phyloP scores from a whole-genome alignment of 352 stramenopile genomes.

The Globisporangium mamillatum region DNA sequence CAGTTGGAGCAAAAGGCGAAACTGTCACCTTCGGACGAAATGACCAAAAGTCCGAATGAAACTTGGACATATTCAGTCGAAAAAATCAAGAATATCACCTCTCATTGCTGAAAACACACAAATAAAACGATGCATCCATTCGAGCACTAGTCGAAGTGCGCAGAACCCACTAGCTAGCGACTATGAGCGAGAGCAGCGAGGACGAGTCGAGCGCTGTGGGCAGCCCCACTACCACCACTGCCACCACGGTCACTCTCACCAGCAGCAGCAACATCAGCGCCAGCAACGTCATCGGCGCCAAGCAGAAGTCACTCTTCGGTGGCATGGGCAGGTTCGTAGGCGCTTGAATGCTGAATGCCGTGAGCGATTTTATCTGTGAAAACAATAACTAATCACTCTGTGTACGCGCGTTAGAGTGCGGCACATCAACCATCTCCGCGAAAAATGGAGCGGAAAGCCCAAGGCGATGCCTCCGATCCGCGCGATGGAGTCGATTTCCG shows the following conservation, averaged over 20 bases:
- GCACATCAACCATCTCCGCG: slow-evolving; percentile 49
- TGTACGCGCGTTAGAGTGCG: slow-evolving; percentile 30
- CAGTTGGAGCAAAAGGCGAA: too few relatives aligned
- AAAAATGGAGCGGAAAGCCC: slow-evolving; percentile 40
- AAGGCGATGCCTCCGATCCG: slow-evolving; percentile 15
- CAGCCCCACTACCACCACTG: background rate
- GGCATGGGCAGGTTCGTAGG: slow-evolving; percentile 33
- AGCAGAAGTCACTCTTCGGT: slow-evolving; percentile 48
- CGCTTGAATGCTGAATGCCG: background rate
- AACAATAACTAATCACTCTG: background rate
- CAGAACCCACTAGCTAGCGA: background rate
- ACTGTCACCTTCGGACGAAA: too few relatives aligned
- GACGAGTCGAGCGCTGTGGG: slow-evolving; percentile 28
- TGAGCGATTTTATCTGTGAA: too few relatives aligned
- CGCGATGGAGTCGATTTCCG: background rate
- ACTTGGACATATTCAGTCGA: too few relatives aligned
- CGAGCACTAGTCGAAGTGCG: background rate
- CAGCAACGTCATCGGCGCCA: slow-evolving; percentile 11
- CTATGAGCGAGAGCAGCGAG: slow-evolving; percentile 42
- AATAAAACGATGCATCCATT: background rate
- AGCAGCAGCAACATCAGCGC: slow-evolving; percentile 10
- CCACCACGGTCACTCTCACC: slow-evolving; percentile 8
- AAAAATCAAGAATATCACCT: too few relatives aligned
- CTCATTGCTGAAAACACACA: too few relatives aligned
- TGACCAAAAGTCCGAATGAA: too few relatives aligned